A percentile compares a stretch with the other conserved stretches of the same genome.
Evolutionary conservation across 2,329 filamentous ascomycete species (phyloP).

Genomic region (Sarocladium kiliense): DNA sequence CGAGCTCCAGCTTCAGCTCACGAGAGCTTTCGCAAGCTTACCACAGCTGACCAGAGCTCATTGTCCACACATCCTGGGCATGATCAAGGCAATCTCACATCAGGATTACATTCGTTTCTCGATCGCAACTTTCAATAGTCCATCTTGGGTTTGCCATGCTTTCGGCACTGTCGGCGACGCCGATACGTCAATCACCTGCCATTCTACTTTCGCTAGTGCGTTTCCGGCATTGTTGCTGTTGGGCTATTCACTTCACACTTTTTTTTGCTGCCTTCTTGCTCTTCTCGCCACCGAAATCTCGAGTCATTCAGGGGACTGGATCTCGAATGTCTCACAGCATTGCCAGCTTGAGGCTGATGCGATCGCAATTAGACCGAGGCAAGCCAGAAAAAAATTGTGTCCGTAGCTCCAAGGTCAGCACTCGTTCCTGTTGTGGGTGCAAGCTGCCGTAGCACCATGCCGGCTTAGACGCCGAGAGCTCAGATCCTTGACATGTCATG

Average conservation of each 20-base stretch:
- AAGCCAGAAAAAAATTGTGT: neutral
- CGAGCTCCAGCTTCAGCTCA: constrained; percentile 6
- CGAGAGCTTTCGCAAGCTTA: neutral
- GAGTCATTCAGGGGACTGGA: constrained; percentile 5
- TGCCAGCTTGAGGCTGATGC: neutral
- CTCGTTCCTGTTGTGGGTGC: neutral
- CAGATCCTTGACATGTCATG: neutral
- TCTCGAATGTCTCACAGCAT: neutral
- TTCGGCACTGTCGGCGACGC: constrained; percentile 5
- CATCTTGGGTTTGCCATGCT: neutral
- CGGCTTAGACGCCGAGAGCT: neutral
- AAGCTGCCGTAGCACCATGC: neutral
- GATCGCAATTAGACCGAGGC: neutral
- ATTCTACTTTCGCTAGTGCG: constrained; percentile 6
- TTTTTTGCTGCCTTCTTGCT: neutral
- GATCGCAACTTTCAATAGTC: too few species aligned
- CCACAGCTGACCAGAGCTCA: neutral
- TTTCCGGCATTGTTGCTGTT: neutral
- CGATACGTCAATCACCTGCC: neutral
- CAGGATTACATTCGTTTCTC: neutral
- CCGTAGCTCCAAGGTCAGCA: too few species aligned
- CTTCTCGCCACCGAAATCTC: neutral
- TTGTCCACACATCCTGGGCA: neutral
- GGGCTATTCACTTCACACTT: neutral
- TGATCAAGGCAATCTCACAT: neutral